These are phyloP conservation scores for Nitzschia sp. DNA, from an alignment of 108 stramenopile species.

Conservation along the genomic window DNA sequence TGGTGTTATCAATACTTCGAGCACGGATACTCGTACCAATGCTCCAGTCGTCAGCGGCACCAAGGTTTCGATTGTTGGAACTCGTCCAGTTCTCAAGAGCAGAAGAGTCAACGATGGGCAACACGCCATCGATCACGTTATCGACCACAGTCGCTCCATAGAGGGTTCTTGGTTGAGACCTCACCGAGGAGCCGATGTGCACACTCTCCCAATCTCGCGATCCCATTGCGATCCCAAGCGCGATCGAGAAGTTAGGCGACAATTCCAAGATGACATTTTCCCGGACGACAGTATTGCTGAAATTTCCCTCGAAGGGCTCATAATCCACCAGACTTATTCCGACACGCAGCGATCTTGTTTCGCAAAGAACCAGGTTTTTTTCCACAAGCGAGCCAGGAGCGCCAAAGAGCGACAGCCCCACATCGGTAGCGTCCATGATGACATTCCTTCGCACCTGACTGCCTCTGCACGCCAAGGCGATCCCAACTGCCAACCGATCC, in stretches of 20 bases:
- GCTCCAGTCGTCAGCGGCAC: not conserved
- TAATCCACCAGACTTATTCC: constrained; percentile 5
- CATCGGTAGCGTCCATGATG: not conserved
- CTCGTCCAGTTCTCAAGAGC: not conserved
- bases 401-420: not conserved
- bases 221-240: not conserved
- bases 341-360: not conserved
- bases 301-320: not conserved
- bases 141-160: not conserved
- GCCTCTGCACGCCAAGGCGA: not conserved
- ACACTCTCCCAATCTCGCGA: not conserved
- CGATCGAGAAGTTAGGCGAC: not conserved
- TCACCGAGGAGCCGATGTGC: not conserved
- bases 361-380: not conserved
- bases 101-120: not conserved
- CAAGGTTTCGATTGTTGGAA: not conserved
- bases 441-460: not conserved
- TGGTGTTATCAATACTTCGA: not conserved
- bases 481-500: too few species aligned
- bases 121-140: not conserved
- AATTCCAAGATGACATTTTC: not conserved
- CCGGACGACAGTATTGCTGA: not conserved
- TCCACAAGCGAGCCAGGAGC: not conserved
- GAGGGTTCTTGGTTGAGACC: too few species aligned
- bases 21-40: not conserved